Base-by-base conservation (phyloP, 106 monocot genomes). In the Dendrobium chrysotoxum region DNA sequence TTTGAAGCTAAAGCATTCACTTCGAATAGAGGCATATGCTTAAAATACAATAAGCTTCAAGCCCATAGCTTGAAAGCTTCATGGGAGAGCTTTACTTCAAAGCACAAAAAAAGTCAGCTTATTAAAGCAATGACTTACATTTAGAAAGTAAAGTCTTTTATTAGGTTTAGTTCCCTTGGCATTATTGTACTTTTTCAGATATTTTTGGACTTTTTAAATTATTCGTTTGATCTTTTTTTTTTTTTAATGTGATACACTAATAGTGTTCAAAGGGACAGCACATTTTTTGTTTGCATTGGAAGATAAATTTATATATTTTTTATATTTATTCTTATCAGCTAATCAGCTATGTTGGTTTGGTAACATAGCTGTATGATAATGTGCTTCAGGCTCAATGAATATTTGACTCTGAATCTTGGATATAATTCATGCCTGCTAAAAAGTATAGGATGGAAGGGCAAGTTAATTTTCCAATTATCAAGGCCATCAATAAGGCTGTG, bases 401-500 rank as follows among this genome's bases (percentile, higher is more conserved):
- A 70, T 70, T 35, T 50, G 61, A 74, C 21, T 17, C n/a, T 23
- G 61, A 61, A 10, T 74, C 73, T 40, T 15, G 17, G 12, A 13
- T 74, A 40, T 41, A 26, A 18, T 40, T 41, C 75, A 23, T 44
- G 15, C 3, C 25, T 45, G 13, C 20, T 42, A 47, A 76, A 76
- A 45, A 23, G 4, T 47, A 76, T 74, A 25, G 80, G 83, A 92
- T 95, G 92, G 85, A 61, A 75, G 70, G 50, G 40, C 88, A 78
- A 46, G 76, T 17, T 66, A 78, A 71, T 67, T 90, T 81, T 16
- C 85, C 88, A 55, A 80, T 80, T 23, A 95, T 99, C 47, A 91
- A 85, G 79, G 84, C 91, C 67, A 95, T 99, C 76, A 87, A 86
- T 50, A 99, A 91, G 81, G 84, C 87, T 61, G 99, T 77, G 77